Percentiles rank a stretch among this genome's conserved stretches.
Conservation (phyloP, 2,329 filamentous ascomycete species). For the Fusarium begoniae region DNA sequence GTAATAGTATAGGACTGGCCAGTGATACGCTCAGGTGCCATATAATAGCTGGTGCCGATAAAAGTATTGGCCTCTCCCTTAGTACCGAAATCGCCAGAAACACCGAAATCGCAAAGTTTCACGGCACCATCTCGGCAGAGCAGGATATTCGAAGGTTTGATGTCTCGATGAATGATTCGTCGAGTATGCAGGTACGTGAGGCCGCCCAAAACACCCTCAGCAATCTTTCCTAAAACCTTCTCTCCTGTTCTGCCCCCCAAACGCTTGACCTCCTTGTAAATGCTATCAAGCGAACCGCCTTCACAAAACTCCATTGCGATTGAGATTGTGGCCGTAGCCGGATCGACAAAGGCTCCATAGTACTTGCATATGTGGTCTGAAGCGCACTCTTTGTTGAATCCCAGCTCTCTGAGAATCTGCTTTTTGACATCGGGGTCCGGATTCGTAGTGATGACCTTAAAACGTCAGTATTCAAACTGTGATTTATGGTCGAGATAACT, state of each 20-base stretch:
- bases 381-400: slow-evolving; percentile 97
- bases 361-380: slow-evolving; percentile 97
- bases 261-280: slow-evolving; percentile 97
- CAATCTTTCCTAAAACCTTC: slow-evolving; percentile 96
- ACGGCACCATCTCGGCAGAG: slow-evolving; percentile 92
- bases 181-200: slow-evolving; percentile 94
- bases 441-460: slow-evolving; percentile 94
- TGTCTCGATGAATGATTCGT: slow-evolving; percentile 98
- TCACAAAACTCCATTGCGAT: slow-evolving; percentile 99
- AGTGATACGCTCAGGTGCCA: slow-evolving; percentile 98
- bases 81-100: slow-evolving; percentile 96
- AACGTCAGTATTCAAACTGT: slow-evolving; percentile 19
- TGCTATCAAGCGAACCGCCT: slow-evolving; percentile 93
- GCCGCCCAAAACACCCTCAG: slow-evolving; percentile 92
- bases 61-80: slow-evolving; percentile 99
- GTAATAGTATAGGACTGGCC: slow-evolving; percentile 98
- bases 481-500: slow-evolving; percentile 34
- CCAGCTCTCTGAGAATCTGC: slow-evolving; percentile 94
- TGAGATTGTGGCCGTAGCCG: slow-evolving; percentile 94
- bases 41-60: slow-evolving; percentile 98
- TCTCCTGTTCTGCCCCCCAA: slow-evolving; percentile 94
- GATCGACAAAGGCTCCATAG: slow-evolving; percentile 96
- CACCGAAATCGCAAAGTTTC: slow-evolving; percentile 98
- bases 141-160: slow-evolving; percentile 97
- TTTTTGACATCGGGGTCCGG: slow-evolving; percentile 98